These are phyloP conservation scores for Aspergillus sp. DNA, from an alignment of 2,329 filamentous ascomycete genomes.

Conservation along the genomic window DNA sequence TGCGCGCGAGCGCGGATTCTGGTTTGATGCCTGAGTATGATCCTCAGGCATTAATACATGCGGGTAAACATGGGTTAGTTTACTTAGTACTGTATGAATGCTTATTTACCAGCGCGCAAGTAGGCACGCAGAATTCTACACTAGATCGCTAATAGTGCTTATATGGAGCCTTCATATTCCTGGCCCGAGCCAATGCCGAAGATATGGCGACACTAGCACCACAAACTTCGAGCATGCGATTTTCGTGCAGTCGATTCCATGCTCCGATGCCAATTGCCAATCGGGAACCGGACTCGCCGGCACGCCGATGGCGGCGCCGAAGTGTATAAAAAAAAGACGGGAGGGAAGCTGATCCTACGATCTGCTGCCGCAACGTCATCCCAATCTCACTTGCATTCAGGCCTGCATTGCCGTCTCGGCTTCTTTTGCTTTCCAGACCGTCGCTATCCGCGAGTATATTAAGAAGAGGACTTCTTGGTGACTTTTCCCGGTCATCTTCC, in stretches of 20 bases:
- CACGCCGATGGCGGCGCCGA: slow-evolving; percentile 12
- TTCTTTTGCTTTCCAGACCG: not conserved
- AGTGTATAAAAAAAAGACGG: slow-evolving; percentile 1
- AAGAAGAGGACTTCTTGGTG: not conserved
- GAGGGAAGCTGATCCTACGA: not conserved
- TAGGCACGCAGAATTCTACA: not conserved
- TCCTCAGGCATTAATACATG: not conserved
- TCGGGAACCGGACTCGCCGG: slow-evolving; percentile 7
- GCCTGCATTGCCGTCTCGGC: not conserved
- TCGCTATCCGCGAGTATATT: not conserved
- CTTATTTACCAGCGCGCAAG: too few species aligned
- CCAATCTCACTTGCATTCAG: slow-evolving; percentile 1
- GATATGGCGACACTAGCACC: not conserved
- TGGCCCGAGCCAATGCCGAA: not conserved
- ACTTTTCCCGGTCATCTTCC: not conserved
- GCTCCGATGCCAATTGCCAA: not conserved
- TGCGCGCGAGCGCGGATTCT: not conserved
- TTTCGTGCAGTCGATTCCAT: not conserved
- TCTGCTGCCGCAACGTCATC: slow-evolving; percentile 15
- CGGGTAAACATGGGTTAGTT: not conserved
- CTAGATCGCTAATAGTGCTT: not conserved
- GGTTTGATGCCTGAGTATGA: not conserved
- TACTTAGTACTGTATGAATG: not conserved
- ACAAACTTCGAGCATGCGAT: not conserved
- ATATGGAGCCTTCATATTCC: not conserved